Evolutionary conservation across 1,284 basidiomycete species (phyloP).

Genomic region (Chondrostereum purpureum): DNA sequence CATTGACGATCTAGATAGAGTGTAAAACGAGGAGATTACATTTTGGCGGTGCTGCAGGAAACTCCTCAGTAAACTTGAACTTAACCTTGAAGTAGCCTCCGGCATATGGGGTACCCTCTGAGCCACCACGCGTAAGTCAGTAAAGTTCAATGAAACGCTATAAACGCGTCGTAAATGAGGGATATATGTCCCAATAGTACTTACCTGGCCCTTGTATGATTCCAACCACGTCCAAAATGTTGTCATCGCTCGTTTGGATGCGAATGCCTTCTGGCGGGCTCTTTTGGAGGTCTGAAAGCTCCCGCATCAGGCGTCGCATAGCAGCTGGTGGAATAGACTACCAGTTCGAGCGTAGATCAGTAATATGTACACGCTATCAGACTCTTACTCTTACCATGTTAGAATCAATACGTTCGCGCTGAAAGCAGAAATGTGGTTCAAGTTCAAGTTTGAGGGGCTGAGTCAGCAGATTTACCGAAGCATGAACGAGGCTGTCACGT

Average conservation of each 20-base stretch:
- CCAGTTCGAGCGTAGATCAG: too few species aligned
- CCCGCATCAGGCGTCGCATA: conserved; percentile 76
- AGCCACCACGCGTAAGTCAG: too few species aligned
- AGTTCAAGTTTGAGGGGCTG: too few species aligned
- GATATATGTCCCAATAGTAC: too few species aligned
- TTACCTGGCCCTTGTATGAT: conserved; percentile 76
- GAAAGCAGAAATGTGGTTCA: too few species aligned
- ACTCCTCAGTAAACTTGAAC: conserved; percentile 86
- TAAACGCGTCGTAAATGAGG: conserved; percentile 6
- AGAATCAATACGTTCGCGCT: too few species aligned
- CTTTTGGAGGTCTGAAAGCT: conserved; percentile 71
- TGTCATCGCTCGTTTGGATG: conserved; percentile 76
- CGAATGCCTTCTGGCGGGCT: conserved; percentile 86
- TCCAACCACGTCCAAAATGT: conserved; percentile 75
- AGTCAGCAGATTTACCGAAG: too few species aligned
- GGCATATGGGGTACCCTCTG: conserved; percentile 87
- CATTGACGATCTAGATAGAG: too few species aligned
- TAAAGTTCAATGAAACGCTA: conserved; percentile 15
- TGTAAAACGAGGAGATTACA: conserved; percentile 38
- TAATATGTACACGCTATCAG: too few species aligned
- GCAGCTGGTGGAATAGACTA: conserved; percentile 33
- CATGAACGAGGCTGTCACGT: too few species aligned
- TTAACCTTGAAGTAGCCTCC: conserved; percentile 86
- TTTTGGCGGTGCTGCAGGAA: conserved; percentile 86
- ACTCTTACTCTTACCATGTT: too few species aligned